phyloP scores from a whole-genome alignment of 169 alveolate species.

The Plasmodium coatneyi region DNA sequence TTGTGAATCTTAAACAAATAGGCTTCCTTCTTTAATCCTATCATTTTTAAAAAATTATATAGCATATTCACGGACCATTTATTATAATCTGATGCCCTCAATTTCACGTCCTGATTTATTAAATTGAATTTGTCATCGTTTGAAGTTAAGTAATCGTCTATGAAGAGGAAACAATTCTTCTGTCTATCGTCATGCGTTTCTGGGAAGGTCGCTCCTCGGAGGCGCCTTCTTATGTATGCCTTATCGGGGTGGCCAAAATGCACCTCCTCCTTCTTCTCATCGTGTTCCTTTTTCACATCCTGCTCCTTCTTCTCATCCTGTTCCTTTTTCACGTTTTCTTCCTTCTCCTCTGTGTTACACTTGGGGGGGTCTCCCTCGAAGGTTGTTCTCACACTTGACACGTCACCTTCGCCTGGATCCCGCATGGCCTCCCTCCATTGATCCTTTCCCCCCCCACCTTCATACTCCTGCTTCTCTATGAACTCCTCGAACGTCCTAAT shows the following conservation, averaged over 20 bases:
- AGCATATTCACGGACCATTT: constrained; percentile 73
- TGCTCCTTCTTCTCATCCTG: background rate
- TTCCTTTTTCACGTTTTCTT: background rate
- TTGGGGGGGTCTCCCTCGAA: background rate
- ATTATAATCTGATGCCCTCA: constrained; percentile 74
- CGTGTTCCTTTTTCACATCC: background rate
- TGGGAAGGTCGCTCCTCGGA: constrained; percentile 68
- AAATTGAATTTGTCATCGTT: constrained; percentile 50
- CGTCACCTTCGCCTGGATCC: background rate
- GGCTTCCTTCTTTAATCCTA: constrained; percentile 68
- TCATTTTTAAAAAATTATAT: constrained; percentile 70
- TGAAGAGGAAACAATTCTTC: constrained; percentile 66
- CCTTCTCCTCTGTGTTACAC: background rate
- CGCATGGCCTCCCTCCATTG: constrained; percentile 27
- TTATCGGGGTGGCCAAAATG: background rate
- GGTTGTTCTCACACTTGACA: background rate
- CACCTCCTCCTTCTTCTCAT: background rate
- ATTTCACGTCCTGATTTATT: constrained; percentile 50
- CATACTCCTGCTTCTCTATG: constrained; percentile 4
- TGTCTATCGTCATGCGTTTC: constrained; percentile 76
- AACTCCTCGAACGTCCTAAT: constrained; percentile 43
- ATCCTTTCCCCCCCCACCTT: background rate
- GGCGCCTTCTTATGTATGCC: background rate
- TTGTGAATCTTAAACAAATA: constrained; percentile 62
- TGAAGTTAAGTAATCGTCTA: constrained; percentile 71